Base-by-base conservation (phyloP, 495 filamentous ascomycete species). In the Filosporella fistucella region DNA sequence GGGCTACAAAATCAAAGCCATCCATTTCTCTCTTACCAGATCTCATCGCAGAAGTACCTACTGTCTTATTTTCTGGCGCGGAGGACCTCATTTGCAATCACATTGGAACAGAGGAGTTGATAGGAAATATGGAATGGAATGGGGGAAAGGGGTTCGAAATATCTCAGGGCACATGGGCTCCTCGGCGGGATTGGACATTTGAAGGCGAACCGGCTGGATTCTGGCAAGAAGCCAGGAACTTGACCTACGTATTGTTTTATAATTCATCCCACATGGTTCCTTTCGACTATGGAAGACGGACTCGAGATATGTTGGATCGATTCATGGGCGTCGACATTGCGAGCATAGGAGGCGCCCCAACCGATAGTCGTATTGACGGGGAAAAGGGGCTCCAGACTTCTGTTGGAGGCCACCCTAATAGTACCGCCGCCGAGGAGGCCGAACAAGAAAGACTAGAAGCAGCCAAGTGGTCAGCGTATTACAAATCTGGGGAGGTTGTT, bases 241-340 rank as follows among this genome's bases (percentile, higher is more conserved):
- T 98, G 38, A 98, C 93, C 5, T 98, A 98, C 63, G 82, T 97
- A 11, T 72, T 93, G 23, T 95, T 97, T 67, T 91, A 95, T 72
- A 96, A 97, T 66, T 79, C 88, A 24, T 89, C 84, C 42, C 93
- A 98, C 63, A 98, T 98, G 93, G 93, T 96, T 2, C 93, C 93
- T 5, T 97, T 89, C 62, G 91, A 98, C 63, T 86, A 84, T 54
- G 82, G 94, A 11, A 81, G 89, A 20, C 81, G 90, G 39, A 86
- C 82, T 8, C 81, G 93, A 37, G 93, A 97, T 62, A 98, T 98
- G 94, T 81, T 96, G 9, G 93, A 97, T 63, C 85, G 93, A 14
- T 96, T 97, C 65, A 89, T 96, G 73, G 81, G 81, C 25, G 90
- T 98, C 18, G 89, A 98, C 61, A 96, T 97, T 51, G 84, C 77